Conservation (phyloP, 306 rosid genomes). For the Argentina anserina region DNA sequence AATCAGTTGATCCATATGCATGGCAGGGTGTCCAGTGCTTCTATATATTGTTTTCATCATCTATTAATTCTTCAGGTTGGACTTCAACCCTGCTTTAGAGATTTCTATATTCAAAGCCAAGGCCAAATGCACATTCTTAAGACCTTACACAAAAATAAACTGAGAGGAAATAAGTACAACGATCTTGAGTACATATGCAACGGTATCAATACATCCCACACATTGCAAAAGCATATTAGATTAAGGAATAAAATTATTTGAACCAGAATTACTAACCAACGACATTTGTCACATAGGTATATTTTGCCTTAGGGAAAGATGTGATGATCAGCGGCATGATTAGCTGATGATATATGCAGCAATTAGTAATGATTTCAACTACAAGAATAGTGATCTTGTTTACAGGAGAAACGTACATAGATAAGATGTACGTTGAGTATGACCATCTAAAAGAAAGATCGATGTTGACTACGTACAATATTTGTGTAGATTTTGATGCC, state of each 20-base stretch:
- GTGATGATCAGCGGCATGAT: neutral
- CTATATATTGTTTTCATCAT: too few relatives aligned
- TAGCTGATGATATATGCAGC: neutral
- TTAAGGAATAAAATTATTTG: neutral
- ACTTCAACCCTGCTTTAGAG: too few relatives aligned
- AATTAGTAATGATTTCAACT: neutral
- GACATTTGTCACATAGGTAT: too few relatives aligned
- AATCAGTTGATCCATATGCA: too few relatives aligned
- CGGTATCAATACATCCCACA: too few relatives aligned
- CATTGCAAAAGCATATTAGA: neutral
- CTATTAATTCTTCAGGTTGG: too few relatives aligned
- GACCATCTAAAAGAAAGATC: neutral
- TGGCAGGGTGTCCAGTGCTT: too few relatives aligned
- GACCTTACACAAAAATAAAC: neutral
- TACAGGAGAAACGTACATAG: neutral
- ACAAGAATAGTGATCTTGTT: neutral
- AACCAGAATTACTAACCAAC: too few relatives aligned
- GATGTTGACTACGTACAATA: neutral
- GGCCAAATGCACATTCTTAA: neutral
- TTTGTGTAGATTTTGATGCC: neutral
- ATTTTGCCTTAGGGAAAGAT: neutral
- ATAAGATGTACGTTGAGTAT: neutral
- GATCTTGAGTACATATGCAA: neutral
- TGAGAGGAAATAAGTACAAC: neutral
- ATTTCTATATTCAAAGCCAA: too few relatives aligned